phyloP scores from a whole-genome alignment of 108 stramenopile genomes.

The Nannochloropsis gaditana region DNA sequence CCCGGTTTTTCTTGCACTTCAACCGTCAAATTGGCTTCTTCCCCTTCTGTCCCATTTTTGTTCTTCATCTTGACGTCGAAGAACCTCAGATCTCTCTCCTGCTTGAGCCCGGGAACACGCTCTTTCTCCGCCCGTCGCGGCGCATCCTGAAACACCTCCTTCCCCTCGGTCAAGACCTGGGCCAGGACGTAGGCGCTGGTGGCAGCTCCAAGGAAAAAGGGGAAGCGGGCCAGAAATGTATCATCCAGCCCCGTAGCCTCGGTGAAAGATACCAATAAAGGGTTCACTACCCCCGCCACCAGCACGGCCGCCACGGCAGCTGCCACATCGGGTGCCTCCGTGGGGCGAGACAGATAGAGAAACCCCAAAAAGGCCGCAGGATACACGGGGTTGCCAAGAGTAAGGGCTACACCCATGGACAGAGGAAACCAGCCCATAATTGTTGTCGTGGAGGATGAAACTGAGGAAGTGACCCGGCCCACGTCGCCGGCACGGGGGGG shows the following conservation, averaged over 20 bases:
- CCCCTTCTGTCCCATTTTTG: neutral
- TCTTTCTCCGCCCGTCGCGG: slow-evolving; percentile 1
- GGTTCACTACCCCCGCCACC: slow-evolving; percentile 5
- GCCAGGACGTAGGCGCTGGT: slow-evolving; percentile 1
- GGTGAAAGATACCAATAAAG: neutral
- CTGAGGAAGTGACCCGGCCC: neutral
- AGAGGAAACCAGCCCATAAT: slow-evolving; percentile 20
- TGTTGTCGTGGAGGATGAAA: neutral
- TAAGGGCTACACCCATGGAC: slow-evolving; percentile 7
- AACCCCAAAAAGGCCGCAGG: neutral
- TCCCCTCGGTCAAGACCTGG: slow-evolving; percentile 9
- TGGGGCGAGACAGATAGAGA: slow-evolving; percentile 9
- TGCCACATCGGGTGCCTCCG: neutral
- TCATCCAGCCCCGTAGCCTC: neutral
- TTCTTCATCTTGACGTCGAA: slow-evolving; percentile 18
- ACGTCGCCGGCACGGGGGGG: neutral
- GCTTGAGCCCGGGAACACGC: neutral
- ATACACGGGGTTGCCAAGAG: neutral
- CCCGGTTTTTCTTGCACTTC: neutral
- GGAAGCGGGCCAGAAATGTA: slow-evolving; percentile 14
- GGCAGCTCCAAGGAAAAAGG: neutral
- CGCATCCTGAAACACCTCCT: slow-evolving; percentile 17
- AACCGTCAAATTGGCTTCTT: neutral
- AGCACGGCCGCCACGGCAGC: neutral
- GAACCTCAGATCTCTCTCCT: neutral